Evolutionary conservation across 768 basidiomycete genomes (phyloP).

Genomic region (Suillus clintonianus): DNA sequence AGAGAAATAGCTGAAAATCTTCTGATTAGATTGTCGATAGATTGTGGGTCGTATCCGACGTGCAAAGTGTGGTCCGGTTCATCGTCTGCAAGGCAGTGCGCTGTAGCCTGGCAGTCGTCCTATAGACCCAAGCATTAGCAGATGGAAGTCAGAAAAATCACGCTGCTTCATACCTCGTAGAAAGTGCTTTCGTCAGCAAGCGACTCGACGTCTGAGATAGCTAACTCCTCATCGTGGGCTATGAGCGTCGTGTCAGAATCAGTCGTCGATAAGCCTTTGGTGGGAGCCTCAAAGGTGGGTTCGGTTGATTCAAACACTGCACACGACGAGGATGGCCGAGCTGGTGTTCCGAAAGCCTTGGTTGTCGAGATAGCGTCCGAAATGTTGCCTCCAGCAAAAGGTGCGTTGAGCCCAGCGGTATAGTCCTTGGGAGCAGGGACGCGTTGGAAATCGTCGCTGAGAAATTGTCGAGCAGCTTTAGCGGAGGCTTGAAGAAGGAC

Average conservation of each 20-base stretch:
- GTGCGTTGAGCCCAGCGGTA: not conserved
- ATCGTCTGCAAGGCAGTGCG: not conserved
- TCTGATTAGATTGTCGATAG: not conserved
- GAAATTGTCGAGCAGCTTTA: not conserved
- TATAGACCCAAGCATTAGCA: not conserved
- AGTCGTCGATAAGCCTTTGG: not conserved
- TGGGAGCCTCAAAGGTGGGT: not conserved
- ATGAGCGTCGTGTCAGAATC: not conserved
- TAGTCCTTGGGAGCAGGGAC: not conserved
- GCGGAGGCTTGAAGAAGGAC: not conserved
- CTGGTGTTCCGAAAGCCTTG: not conserved
- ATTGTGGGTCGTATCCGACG: not conserved
- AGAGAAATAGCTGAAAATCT: not conserved
- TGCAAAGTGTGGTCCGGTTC: not conserved
- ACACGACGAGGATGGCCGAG: not conserved
- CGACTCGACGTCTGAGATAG: not conserved
- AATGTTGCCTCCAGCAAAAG: not conserved
- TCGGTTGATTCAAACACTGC: not conserved
- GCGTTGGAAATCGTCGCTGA: not conserved
- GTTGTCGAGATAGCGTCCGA: not conserved
- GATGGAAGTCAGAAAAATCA: not conserved
- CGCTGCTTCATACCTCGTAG: not conserved
- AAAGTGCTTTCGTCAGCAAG: not conserved
- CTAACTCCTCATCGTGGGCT: not conserved
- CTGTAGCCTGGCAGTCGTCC: not conserved